Conservation (phyloP, 1,284 basidiomycete species). For the Tausonia pullulans region DNA sequence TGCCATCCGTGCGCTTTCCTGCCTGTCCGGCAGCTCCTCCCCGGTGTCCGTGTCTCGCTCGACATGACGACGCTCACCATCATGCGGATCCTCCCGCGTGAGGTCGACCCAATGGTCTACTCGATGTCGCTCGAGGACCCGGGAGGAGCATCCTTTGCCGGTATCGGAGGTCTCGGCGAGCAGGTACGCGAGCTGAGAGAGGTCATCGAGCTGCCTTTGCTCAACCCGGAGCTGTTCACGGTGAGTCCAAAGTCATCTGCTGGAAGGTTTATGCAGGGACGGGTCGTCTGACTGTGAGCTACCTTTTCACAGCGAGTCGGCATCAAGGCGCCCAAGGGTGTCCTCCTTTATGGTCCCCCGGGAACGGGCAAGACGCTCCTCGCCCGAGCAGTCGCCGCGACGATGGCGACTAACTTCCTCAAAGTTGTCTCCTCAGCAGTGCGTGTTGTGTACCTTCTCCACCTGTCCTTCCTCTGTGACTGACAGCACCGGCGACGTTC, state of each 20-base stretch:
- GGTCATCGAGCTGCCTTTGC: constrained; percentile 89
- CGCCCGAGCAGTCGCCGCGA: constrained; percentile 90
- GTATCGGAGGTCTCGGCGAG: constrained; percentile 90
- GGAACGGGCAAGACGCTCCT: constrained; percentile 94
- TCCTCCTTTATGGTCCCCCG: constrained; percentile 83
- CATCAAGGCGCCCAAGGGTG: constrained; percentile 90
- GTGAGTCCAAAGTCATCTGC: constrained; percentile 20
- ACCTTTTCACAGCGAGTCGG: constrained; percentile 59
- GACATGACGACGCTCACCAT: constrained; percentile 99
- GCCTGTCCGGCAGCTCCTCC: constrained; percentile 52
- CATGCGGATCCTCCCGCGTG: constrained; percentile 94
- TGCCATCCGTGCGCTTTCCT: not conserved
- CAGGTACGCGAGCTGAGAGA: constrained; percentile 95
- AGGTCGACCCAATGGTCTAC: constrained; percentile 97
- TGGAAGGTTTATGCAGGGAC: not conserved
- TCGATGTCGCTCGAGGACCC: constrained; percentile 99
- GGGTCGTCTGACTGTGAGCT: not conserved
- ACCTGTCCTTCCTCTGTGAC: not conserved
- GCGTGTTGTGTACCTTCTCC: constrained; percentile 18
- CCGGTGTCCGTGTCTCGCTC: constrained; percentile 88
- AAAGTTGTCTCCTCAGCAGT: constrained; percentile 94
- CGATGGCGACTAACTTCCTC: constrained; percentile 90
- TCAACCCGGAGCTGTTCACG: constrained; percentile 88
- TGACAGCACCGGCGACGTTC: not conserved
- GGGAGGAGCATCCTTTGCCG: constrained; percentile 87